Evolutionary conservation across 495 filamentous ascomycete genomes (phyloP), one percentile per base, ranked within the genome.

Genomic region (Aspergillus sclerotiicarbonarius): DNA sequence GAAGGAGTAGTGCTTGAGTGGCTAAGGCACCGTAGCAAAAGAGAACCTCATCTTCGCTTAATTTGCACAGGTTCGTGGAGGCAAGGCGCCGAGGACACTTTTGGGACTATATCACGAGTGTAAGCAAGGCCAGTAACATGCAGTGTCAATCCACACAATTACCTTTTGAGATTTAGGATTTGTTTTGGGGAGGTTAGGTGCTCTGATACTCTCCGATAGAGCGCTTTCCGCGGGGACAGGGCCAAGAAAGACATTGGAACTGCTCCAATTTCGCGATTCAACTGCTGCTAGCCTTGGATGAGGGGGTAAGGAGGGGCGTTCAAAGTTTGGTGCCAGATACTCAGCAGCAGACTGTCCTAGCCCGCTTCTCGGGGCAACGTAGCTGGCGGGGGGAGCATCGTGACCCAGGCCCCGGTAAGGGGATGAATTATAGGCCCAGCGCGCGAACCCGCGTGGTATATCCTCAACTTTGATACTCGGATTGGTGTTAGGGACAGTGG

Each of bases 21-120:
- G 57, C 49, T 1, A 78, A 33, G 0, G 72, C 65, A 15, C 69
- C 70, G 50, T 74, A 75, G 41, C 59, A 66, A 35, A 72, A 76
- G n/a, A 76, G 55, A 1, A 67, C 56, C 8, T 72, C 63, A 8
- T 55, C 50, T 15, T 59, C 19, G 3, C 48, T 57, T 39, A 71
- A 48, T 0, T 25, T 25, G 0, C 19, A 19, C 16, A 64, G 3
- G 8, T 58, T 31, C 15, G 66, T 21, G 0, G 51, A 52, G 0
- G 35, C 55, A 0, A 71, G 41, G 16, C 29, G 31, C 9, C 32
- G 20, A 19, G 37, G n/a, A 41, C 37, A n/a, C 5, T 41, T 41
- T n/a, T 41, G 9, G 8, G 37, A 3, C 37, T 41, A 15, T 6
- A 41, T 41, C 37, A n/a, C 37, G 13, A 41, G n/a, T n/a, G 37